Percentiles rank a stretch among this genome's conserved stretches.
Conservation (phyloP, 2,329 filamentous ascomycete species). For the Lachnellula hyalina region DNA sequence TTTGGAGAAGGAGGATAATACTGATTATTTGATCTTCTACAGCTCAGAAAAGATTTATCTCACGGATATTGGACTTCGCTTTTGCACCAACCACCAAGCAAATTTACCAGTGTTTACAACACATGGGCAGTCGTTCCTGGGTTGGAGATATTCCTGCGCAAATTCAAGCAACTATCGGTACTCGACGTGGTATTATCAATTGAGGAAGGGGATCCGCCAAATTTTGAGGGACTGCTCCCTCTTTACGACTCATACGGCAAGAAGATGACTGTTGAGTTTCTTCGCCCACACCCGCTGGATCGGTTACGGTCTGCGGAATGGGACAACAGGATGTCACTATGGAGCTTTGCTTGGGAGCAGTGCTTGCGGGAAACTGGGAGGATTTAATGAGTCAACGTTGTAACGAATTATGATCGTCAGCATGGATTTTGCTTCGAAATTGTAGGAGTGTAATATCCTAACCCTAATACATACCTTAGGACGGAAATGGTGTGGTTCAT, state of each 20-base stretch:
- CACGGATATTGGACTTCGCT: background rate
- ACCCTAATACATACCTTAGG: no score
- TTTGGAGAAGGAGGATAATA: no score
- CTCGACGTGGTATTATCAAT: constrained; percentile 8
- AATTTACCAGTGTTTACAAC: background rate
- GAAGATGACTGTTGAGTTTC: background rate
- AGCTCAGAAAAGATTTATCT: constrained; percentile 2
- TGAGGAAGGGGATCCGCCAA: constrained; percentile 6
- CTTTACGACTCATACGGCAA: constrained; percentile 5
- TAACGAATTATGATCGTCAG: background rate
- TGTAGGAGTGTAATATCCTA: no score
- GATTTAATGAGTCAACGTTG: background rate
- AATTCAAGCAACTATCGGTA: constrained; percentile 2
- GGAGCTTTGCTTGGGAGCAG: constrained; percentile 7
- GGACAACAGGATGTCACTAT: background rate
- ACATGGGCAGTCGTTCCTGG: constrained; percentile 11
- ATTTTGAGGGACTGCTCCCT: constrained; percentile 9
- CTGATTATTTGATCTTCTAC: background rate
- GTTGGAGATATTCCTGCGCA: constrained; percentile 6
- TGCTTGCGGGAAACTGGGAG: constrained; percentile 4
- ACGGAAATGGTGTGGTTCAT: no score
- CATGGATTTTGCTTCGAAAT: no score
- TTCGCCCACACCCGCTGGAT: background rate
- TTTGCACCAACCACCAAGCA: background rate
- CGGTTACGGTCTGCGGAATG: background rate